Base-by-base conservation (phyloP, 768 basidiomycete species). In the Tremella mesenterica region DNA sequence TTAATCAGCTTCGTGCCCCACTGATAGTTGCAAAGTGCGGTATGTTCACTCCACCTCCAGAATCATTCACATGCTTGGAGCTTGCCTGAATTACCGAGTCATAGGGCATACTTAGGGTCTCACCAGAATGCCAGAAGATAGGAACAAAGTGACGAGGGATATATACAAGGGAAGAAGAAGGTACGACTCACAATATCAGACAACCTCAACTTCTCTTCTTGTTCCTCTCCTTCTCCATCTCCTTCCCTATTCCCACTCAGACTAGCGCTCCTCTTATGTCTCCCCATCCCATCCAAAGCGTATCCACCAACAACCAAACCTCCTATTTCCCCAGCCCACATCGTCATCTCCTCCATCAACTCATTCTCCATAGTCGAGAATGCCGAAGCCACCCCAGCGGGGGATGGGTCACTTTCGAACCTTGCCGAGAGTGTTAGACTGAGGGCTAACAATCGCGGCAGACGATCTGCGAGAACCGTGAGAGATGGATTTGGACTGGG, bases 351-450 rank as follows among this genome's bases (percentile, higher is more conserved):
- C 10, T 36, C 21, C 3, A 49, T 47, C 18, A 68, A 26, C 10
- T 57, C 45, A 8, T 18, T 39, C 45, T 68, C 63, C 63, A 68
- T 62, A 4, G 34, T 44, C 8, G 56, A 26, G 45, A 68, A 68
- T 1, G 63, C 60, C 16, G 55, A 50, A 6, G 63, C 63, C 16
- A 68, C 54, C 9, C 63, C 63, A 12, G 47, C 49, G 4, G 66
- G 66, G 12, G 63, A 64, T 2, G 63, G 60, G 39, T 68, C 63
- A 31, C 60, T 56, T 26, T 60, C 66, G 53, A 68, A 68, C 12
- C 57, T 56, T 8, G 55, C 48, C 6, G 66, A 68, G 4, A 68
- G 52, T 5, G 53, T 54, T 5, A 61, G 30, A 25, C 57, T 59
- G 5, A 68, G 31, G 1, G 58, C 60, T 12, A 64, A 53, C 9